Evolutionary conservation across 257 asterid genomes (phyloP).

Genomic region (Orobanche coerulescens): DNA sequence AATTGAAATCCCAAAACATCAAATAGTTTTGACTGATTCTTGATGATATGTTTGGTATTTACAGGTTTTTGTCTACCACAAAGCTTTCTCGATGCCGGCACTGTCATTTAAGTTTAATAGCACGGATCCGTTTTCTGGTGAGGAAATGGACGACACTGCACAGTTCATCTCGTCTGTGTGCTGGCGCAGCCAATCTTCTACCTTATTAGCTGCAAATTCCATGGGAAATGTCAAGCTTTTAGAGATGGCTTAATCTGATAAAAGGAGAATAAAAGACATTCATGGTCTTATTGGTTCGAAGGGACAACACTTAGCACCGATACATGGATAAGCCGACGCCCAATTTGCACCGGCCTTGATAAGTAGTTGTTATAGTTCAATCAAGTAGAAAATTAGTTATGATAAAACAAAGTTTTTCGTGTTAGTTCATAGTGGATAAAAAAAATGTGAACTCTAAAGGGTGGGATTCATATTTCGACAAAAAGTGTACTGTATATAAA

Average conservation of each 20-base stretch:
- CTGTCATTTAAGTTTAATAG: constrained; percentile 57
- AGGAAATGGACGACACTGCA: constrained; percentile 61
- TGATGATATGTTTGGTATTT: not conserved
- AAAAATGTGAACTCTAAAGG: not conserved
- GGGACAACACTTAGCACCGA: not conserved
- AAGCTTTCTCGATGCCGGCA: constrained; percentile 85
- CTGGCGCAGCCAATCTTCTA: constrained; percentile 85
- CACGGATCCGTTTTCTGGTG: constrained; percentile 63
- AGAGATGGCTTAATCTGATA: constrained; percentile 78
- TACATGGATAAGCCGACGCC: not conserved
- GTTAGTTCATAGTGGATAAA: constrained; percentile 26
- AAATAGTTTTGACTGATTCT: not conserved
- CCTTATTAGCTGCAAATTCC: constrained; percentile 92
- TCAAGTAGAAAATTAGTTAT: constrained; percentile 6
- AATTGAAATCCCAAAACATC: not conserved
- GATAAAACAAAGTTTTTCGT: constrained; percentile 27
- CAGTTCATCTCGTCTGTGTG: constrained; percentile 92
- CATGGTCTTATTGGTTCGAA: not conserved
- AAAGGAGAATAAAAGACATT: not conserved
- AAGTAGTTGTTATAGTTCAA: not conserved
- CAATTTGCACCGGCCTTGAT: not conserved
- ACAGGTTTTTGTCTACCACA: constrained; percentile 88
- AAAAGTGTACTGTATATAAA: constrained; percentile 27
- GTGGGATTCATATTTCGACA: constrained; percentile 23
- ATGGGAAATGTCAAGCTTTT: constrained; percentile 84